Conservation (phyloP, 345 rosid species). For the Aethionema arabicum region DNA sequence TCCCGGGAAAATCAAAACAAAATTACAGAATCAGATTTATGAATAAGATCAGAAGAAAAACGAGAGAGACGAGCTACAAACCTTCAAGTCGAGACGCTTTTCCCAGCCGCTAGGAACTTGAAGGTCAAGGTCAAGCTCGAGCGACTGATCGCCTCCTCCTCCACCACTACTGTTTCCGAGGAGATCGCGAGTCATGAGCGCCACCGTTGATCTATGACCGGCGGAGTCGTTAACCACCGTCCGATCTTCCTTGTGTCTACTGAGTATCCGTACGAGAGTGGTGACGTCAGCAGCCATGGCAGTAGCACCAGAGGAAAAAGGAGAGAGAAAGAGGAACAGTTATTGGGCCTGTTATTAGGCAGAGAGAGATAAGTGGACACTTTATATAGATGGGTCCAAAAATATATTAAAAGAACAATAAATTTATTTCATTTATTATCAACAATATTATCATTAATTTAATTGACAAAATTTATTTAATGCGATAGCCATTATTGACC, state of each 20-base stretch:
- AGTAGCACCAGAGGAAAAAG: not conserved
- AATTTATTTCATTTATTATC: no score
- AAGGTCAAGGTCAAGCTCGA: conserved; percentile 82
- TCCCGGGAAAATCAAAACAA: not conserved
- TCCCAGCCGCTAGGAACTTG: conserved; percentile 89
- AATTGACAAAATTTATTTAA: no score
- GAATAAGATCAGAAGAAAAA: not conserved
- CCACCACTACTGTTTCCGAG: conserved; percentile 43
- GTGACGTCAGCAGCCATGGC: conserved; percentile 66
- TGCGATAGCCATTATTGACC: no score
- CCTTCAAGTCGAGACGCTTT: conserved; percentile 89
- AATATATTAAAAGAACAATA: not conserved
- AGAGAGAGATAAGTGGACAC: not conserved
- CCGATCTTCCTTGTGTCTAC: conserved; percentile 44
- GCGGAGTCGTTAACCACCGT: conserved; percentile 31
- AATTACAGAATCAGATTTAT: not conserved
- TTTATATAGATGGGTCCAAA: conserved; percentile 32
- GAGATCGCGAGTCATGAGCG: conserved; percentile 59
- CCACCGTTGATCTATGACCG: conserved; percentile 43
- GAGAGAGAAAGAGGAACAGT: conserved; percentile 18
- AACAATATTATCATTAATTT: no score
- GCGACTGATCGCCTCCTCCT: conserved; percentile 41
- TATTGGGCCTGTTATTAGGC: conserved; percentile 12
- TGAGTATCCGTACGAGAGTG: conserved; percentile 42
- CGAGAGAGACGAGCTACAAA: conserved; percentile 7